Evolutionary conservation across 352 stramenopile genomes (phyloP), one percentile per base, ranked within the genome.

Genomic region (Globisporangium parvum): DNA sequence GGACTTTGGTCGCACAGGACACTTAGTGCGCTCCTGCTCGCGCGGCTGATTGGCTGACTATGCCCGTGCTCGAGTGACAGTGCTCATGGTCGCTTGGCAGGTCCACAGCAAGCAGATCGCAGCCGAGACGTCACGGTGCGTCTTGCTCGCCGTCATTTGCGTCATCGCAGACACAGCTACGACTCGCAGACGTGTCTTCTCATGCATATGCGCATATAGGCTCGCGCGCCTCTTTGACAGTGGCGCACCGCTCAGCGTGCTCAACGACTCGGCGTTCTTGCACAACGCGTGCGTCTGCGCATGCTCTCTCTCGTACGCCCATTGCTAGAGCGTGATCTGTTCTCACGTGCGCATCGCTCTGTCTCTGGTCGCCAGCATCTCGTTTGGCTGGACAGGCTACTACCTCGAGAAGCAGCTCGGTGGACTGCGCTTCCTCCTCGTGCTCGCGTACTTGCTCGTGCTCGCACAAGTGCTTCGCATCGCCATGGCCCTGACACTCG

Each of bases 301-400:
- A 21, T 8, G 31, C 10, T n/a, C n/a, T n/a, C 44, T 33, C 17
- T 4, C 15, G 4, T 20, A 18, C 31, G 10, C 31, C 6, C 31
- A 0, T 1, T 37, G 31, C 31, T 37, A 2, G 6, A 40, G 15
- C 26, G 14, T 11, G 26, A 52, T 17, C 33, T 4, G 2, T 18
- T 45, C 39, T 45, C 39, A 21, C 14, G 0, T 14, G 5, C n/a
- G n/a, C n/a, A 6, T 21, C 39, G 4, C 39, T 45, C 39, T 3
- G 3, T 42, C 3, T 45, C 10, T 21, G 0, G 14, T 9, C 15
- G 6, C 39, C 35, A 69, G 62, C 33, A 39, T 66, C 15, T 71
- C 64, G 40, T 67, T 71, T 20, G 53, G 47, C 26, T 71, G 55
- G 60, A 71, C 59, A 26, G 64, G 64, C 1, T 66, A 66, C 33